Conservation (phyloP, 257 asterid genomes). For the Rauvolfia tetraphylla region DNA sequence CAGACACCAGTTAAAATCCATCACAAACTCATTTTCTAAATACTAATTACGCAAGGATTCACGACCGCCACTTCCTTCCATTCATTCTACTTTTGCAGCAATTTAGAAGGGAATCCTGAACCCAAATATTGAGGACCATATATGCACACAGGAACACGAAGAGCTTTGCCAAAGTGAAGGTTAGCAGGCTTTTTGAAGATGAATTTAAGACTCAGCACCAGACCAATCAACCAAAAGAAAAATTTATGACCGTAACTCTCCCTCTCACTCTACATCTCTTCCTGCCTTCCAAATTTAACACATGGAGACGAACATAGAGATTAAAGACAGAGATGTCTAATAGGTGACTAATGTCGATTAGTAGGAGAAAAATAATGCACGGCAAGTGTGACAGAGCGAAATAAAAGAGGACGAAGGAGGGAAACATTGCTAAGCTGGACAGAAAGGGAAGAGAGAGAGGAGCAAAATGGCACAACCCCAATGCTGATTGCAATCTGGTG, state of each 20-base stretch:
- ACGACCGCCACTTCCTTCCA: too few relatives aligned
- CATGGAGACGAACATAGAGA: not conserved
- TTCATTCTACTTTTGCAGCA: not conserved
- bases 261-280: not conserved
- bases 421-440: not conserved
- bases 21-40: not conserved
- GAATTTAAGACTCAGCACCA: not conserved
- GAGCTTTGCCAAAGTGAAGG: not conserved
- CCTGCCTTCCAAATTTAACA: not conserved
- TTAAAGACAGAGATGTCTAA: not conserved
- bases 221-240: not conserved
- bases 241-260: not conserved
- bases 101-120: too few relatives aligned
- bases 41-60: too few relatives aligned
- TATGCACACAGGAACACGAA: not conserved
- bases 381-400: not conserved
- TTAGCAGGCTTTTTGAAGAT: not conserved
- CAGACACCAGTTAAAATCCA: not conserved
- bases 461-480: not conserved
- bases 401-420: not conserved
- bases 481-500: not conserved
- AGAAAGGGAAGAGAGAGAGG: not conserved
- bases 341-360: not conserved
- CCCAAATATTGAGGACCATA: not conserved
- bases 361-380: not conserved